A percentile compares a stretch with the other conserved stretches of the same genome.
Evolutionary conservation across 805 yeast species (phyloP).

Genomic region (Wickerhamomyces bisporus): DNA sequence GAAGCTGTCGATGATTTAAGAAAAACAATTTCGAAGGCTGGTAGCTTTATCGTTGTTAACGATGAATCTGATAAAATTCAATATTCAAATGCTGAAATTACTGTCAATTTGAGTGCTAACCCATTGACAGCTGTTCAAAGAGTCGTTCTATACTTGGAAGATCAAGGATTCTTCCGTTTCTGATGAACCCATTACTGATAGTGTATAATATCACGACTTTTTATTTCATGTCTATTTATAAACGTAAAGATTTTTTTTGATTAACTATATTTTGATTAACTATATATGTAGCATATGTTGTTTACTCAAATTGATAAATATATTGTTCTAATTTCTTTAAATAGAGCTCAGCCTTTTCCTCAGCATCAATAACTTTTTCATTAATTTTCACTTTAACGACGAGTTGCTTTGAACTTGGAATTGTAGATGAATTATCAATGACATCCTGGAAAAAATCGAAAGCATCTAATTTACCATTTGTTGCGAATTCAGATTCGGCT

Average conservation of each 20-base stretch:
- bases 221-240: too few species aligned
- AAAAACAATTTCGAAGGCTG: conserved; percentile 37
- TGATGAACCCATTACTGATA: conserved; percentile 20
- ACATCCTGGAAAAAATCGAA: conserved; percentile 11
- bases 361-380: conserved; percentile 36
- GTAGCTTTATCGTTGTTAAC: conserved; percentile 42
- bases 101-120: conserved; percentile 47
- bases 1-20: conserved; percentile 6
- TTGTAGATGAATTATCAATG: conserved; percentile 23
- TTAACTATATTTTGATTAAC: too few species aligned
- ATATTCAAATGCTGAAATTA: conserved; percentile 52
- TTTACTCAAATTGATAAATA: not conserved
- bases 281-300: too few species aligned
- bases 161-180: conserved; percentile 73
- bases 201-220: too few species aligned
- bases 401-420: conserved; percentile 26
- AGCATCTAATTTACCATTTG: conserved; percentile 18
- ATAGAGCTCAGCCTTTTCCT: conserved; percentile 36
- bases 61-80: conserved; percentile 30
- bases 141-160: conserved; percentile 66
- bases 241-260: too few species aligned
- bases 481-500: conserved; percentile 9
- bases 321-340: conserved; percentile 16
- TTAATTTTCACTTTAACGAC: conserved; percentile 32
- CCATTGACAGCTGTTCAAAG: conserved; percentile 70